A percentile compares a stretch with the other conserved stretches of the same genome.
These are phyloP conservation scores for Citeromyces siamensis DNA, from an alignment of 1,139 yeast species.

Conservation along the genomic window DNA sequence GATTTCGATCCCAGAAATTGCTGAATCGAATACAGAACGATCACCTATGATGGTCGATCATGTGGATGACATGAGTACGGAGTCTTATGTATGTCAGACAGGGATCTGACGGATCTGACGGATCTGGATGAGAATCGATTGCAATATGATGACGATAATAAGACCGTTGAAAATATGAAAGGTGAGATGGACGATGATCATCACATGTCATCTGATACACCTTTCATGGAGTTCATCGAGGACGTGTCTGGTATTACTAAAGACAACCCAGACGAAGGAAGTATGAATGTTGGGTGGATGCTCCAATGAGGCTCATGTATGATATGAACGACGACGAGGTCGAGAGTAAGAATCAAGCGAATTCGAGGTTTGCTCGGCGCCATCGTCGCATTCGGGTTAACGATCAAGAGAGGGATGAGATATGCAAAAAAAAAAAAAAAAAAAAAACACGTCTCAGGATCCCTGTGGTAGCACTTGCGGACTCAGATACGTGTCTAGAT, in stretches of 20 bases:
- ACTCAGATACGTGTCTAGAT: too few relatives aligned
- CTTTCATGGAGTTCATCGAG: not conserved
- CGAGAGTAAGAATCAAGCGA: too few relatives aligned
- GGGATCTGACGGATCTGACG: too few relatives aligned
- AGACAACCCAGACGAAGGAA: slow-evolving; percentile 1
- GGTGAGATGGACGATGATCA: not conserved
- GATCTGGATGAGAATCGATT: not conserved
- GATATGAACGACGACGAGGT: too few relatives aligned
- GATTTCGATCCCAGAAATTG: slow-evolving; percentile 1
- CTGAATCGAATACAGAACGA: not conserved
- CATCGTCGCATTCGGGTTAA: too few relatives aligned
- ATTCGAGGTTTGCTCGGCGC: too few relatives aligned
- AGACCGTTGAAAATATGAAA: not conserved
- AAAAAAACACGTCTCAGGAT: too few relatives aligned
- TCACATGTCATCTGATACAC: not conserved
- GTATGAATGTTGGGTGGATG: not conserved
- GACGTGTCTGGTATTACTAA: not conserved
- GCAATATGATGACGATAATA: not conserved
- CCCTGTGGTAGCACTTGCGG: slow-evolving; percentile 6
- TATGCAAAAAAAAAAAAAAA: too few relatives aligned
- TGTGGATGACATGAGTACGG: not conserved
- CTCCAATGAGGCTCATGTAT: too few relatives aligned
- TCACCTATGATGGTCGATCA: not conserved
- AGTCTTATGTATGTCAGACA: not conserved
- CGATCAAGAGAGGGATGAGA: too few relatives aligned